A percentile compares a stretch with the other conserved stretches of the same genome.
Conservation (phyloP, 768 basidiomycete species). For the Xerocomellus chrysenteron region DNA sequence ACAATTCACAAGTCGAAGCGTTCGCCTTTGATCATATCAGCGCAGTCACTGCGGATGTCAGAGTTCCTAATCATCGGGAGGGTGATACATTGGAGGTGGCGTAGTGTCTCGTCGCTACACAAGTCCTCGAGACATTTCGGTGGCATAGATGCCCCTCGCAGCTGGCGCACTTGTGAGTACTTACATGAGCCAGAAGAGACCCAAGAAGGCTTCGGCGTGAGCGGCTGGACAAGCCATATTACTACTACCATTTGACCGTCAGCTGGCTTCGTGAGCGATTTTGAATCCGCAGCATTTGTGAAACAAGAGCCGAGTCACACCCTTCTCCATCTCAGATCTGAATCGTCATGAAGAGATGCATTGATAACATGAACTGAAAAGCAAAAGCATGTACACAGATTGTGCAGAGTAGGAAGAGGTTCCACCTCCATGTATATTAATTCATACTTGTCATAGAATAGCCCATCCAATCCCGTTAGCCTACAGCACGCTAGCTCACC, state of each 20-base stretch:
- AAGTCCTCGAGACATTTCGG: neutral
- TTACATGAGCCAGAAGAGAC: too few species aligned
- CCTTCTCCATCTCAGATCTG: too few species aligned
- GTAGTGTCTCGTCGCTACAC: neutral
- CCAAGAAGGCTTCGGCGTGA: too few species aligned
- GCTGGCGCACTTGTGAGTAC: too few species aligned
- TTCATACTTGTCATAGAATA: constrained; percentile 29
- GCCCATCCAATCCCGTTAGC: constrained; percentile 15
- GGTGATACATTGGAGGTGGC: too few species aligned
- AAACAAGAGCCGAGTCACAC: neutral
- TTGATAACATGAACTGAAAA: constrained; percentile 14
- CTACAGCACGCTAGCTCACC: constrained; percentile 19
- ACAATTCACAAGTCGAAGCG: too few species aligned
- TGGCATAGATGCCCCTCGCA: neutral
- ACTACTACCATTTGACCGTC: too few species aligned
- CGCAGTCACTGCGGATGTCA: too few species aligned
- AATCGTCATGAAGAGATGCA: constrained; percentile 5
- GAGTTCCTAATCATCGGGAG: too few species aligned
- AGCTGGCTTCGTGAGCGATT: neutral
- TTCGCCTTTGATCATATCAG: too few species aligned
- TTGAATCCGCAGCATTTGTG: neutral
- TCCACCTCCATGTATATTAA: constrained; percentile 29
- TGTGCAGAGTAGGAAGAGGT: constrained; percentile 18
- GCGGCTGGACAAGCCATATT: too few species aligned
- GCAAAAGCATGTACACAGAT: constrained; percentile 27